A percentile compares a stretch with the other conserved stretches of the same genome.
Conservation (phyloP, 2,329 filamentous ascomycete species). For the Tolypocladium nubicola region DNA sequence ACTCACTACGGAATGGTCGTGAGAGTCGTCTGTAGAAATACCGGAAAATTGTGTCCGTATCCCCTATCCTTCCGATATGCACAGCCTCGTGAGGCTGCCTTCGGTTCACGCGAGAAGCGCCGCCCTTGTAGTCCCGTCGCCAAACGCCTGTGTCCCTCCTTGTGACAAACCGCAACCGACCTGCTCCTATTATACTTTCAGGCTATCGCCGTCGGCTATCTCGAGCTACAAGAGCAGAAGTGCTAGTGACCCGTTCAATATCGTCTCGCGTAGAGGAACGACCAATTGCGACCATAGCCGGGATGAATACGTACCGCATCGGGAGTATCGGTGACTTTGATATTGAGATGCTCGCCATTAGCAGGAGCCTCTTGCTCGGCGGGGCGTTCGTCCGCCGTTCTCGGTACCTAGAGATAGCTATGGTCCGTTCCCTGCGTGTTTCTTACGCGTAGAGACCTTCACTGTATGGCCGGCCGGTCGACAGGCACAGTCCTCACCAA, state of each 20-base stretch:
- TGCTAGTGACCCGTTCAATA: not conserved
- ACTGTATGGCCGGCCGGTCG: not conserved
- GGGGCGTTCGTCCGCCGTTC: slow-evolving; percentile 38
- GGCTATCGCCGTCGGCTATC: slow-evolving; percentile 90
- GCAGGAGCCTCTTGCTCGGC: slow-evolving; percentile 31
- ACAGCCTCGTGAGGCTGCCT: not conserved
- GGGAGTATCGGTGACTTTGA: slow-evolving; percentile 96
- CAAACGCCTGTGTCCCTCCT: not conserved
- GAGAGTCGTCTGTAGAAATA: not conserved
- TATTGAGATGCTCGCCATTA: slow-evolving; percentile 80
- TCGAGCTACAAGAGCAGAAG: slow-evolving; percentile 55
- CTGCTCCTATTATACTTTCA: slow-evolving; percentile 97
- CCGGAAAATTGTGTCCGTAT: not conserved
- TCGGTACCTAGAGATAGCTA: slow-evolving; percentile 30
- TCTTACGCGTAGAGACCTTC: not conserved
- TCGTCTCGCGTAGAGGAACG: no score
- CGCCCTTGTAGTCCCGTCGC: not conserved
- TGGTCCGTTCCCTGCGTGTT: not conserved
- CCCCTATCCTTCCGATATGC: not conserved
- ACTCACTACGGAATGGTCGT: not conserved
- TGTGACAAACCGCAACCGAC: slow-evolving; percentile 56
- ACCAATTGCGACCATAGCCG: not conserved
- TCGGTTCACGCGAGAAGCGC: not conserved
- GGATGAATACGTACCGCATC: slow-evolving; percentile 60
- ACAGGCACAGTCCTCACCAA: no score